phyloP scores from a whole-genome alignment of 108 stramenopile species.

The Nitzschia putrida region DNA sequence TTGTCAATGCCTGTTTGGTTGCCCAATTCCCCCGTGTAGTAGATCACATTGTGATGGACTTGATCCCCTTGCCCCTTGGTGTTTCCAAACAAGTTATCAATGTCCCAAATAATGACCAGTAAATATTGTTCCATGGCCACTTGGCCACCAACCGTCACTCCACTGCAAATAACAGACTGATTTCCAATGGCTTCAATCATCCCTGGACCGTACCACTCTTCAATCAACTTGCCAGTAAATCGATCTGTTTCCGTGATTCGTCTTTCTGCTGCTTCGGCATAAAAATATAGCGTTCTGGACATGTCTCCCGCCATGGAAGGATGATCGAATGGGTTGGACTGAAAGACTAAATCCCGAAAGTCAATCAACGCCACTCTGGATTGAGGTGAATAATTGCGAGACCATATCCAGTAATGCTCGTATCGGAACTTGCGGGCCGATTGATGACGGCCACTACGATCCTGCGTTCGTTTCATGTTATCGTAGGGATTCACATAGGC shows the following conservation, averaged over 20 bases:
- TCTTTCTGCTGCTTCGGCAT: constrained; percentile 9
- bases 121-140: constrained; percentile 31
- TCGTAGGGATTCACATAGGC: constrained; percentile 11
- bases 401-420: constrained; percentile 45
- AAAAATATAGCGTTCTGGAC: constrained; percentile 6
- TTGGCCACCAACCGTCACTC: constrained; percentile 30
- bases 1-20: constrained; percentile 12
- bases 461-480: neutral
- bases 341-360: constrained; percentile 37
- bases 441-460: constrained; percentile 3
- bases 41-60: constrained; percentile 21
- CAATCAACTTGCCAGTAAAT: constrained; percentile 7
- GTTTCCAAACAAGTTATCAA: constrained; percentile 13
- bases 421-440: constrained; percentile 25
- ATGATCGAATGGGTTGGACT: constrained; percentile 30
- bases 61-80: constrained; percentile 16
- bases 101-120: constrained; percentile 10
- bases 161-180: constrained; percentile 28
- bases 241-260: constrained; percentile 7
- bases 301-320: neutral
- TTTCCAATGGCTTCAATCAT: constrained; percentile 16
- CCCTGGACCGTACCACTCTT: neutral
- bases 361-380: constrained; percentile 21
- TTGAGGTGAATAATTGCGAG: constrained; percentile 10
- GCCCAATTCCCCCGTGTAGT: constrained; percentile 7